Base-by-base conservation (phyloP, 2,329 filamentous ascomycete species). In the Zasmidium angulare region DNA sequence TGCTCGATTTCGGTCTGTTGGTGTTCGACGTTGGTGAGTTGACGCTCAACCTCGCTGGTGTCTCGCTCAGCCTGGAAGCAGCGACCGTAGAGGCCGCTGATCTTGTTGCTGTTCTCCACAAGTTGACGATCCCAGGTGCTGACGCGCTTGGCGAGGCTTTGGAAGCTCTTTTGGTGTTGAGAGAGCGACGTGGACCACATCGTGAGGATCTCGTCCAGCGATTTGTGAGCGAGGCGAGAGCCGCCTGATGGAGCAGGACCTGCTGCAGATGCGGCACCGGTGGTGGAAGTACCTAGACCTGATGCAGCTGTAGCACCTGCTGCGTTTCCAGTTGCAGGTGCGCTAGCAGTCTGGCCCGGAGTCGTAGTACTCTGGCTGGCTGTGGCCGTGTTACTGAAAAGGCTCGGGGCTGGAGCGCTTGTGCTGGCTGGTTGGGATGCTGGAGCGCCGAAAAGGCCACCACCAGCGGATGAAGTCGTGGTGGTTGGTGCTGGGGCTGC, bases 191-290 rank as follows among this genome's bases (percentile, higher is more conserved):
- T 91, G 1, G 95, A 95, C 95, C 95, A 99, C 29, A 92, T 87
- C 2, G 91, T 97, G 66, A 99, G 92, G 64, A 99, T 97, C 74
- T 99, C 95, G 71, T 99, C 95, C 90, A 99, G 97, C 0, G 93
- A 96, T 79, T 96, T 98, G 77, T 97, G 96, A 81, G 96, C 96
- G 40, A 99, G 82, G 24, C 95, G 89, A 2, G 93, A 95, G 69
- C 96, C 86, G 1, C 82, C 78, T 58, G 92, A 88, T 17, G 95
- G 93, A 2, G 88, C 81, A 1, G 93, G 91, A 0, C 93, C 93
- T 31, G 86, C 82, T 2, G 90, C 96, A 31, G 62, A 64, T 14
- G 59, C 55, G 12, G 55, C 60, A 12, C 36, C 51, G 17, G 49
- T 51, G 40, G 43, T 62, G 31, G 53, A 49, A 9, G 46, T 59